Percentiles rank a stretch among this genome's conserved stretches.
Evolutionary conservation across 495 filamentous ascomycete species (phyloP).

Genomic region (Talaromyces ruber): DNA sequence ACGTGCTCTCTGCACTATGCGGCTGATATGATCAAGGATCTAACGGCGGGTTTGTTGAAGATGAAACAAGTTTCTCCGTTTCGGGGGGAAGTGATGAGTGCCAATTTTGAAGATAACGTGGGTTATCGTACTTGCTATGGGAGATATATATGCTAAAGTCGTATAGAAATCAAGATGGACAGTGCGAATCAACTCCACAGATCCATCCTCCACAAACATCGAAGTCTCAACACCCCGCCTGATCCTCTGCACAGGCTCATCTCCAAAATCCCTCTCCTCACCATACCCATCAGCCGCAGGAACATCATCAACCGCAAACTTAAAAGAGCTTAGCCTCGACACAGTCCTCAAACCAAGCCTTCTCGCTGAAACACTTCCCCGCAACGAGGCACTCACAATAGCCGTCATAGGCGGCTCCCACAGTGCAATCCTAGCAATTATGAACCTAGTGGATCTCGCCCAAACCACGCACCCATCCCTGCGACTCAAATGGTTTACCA

Average conservation of each 20-base stretch:
- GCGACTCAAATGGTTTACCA: constrained; percentile 52
- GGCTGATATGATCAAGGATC: constrained; percentile 41
- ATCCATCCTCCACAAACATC: constrained; percentile 18
- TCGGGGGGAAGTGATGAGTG: constrained; percentile 32
- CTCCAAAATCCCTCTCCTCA: constrained; percentile 36
- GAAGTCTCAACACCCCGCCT: constrained; percentile 32
- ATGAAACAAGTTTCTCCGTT: constrained; percentile 33
- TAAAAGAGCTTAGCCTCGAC: constrained; percentile 43
- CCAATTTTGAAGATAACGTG: constrained; percentile 21
- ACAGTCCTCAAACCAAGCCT: constrained; percentile 44
- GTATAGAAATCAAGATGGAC: constrained; percentile 32
- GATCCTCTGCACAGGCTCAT: constrained; percentile 51
- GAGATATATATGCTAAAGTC: neutral
- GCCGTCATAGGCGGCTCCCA: constrained; percentile 54
- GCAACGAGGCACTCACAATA: constrained; percentile 25
- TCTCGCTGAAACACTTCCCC: constrained; percentile 33
- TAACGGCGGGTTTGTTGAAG: constrained; percentile 40
- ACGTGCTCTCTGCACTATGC: constrained; percentile 46
- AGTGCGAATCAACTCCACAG: constrained; percentile 25
- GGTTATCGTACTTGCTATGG: constrained; percentile 5
- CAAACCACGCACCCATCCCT: constrained; percentile 38
- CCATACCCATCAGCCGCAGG: constrained; percentile 18
- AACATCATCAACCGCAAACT: neutral
- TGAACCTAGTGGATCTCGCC: constrained; percentile 48
- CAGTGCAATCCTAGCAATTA: constrained; percentile 51